Conservation (phyloP, 768 basidiomycete species). For the Psilocybe sp. region DNA sequence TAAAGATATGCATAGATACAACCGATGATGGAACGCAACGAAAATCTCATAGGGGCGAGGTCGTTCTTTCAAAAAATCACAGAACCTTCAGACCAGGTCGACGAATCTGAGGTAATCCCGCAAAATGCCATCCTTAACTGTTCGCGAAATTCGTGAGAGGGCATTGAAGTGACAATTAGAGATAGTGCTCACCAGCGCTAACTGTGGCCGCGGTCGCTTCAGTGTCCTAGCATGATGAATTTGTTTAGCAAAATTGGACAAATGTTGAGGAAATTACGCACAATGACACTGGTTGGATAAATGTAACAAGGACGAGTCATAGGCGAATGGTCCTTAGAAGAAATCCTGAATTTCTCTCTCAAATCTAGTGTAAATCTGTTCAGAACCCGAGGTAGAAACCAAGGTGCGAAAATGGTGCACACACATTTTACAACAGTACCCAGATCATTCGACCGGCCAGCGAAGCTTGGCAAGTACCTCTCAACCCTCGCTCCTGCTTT, state of each 20-base stretch:
- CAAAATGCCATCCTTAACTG: conserved; percentile 55
- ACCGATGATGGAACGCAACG: conserved; percentile 1
- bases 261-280: conserved; percentile 27
- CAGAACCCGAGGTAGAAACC: background rate
- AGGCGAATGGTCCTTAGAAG: conserved; percentile 49
- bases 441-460: conserved; percentile 58
- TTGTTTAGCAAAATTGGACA: background rate
- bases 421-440: conserved; percentile 53
- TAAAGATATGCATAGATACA: no score
- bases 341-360: conserved; percentile 44
- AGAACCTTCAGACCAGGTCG: conserved; percentile 32
- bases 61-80: no score
- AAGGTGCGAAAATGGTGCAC: conserved; percentile 21
- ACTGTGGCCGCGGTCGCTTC: conserved; percentile 52
- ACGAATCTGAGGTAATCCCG: conserved; percentile 48
- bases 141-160: background rate
- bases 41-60: background rate
- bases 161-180: background rate
- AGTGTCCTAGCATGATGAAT: conserved; percentile 41
- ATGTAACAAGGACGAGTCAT: conserved; percentile 51
- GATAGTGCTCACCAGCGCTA: conserved; percentile 37
- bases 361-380: conserved; percentile 30
- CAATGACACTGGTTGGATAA: conserved; percentile 59
- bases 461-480: conserved; percentile 59
- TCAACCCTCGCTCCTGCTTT: conserved; percentile 45